These are phyloP conservation scores for Galerina marginata DNA, from an alignment of 768 basidiomycete genomes.

Conservation along the genomic window DNA sequence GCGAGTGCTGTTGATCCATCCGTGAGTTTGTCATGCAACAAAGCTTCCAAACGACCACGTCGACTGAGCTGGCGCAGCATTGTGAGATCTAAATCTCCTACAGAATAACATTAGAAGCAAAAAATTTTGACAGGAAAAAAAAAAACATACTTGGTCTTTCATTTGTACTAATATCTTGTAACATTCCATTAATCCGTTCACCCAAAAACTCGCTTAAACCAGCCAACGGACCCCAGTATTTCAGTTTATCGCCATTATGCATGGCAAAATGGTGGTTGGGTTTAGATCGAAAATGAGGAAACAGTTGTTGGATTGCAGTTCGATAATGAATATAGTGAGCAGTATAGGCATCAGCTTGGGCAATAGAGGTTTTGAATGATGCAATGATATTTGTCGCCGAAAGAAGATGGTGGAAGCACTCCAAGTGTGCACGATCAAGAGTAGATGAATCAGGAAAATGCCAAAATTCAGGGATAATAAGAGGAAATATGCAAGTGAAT, in stretches of 20 bases:
- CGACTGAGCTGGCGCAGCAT: background rate
- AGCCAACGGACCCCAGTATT: conserved; percentile 36
- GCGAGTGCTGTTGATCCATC: background rate
- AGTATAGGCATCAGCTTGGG: conserved; percentile 26
- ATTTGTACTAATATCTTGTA: conserved; percentile 32
- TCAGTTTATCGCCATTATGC: conserved; percentile 33
- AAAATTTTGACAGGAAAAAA: no score
- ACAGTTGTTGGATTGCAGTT: conserved; percentile 23
- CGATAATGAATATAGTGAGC: conserved; percentile 28
- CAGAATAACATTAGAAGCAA: background rate
- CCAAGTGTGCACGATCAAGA: conserved; percentile 8
- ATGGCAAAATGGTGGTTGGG: conserved; percentile 41
- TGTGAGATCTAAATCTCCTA: conserved; percentile 7
- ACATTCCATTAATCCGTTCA: conserved; percentile 35
- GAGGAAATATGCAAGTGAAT: conserved; percentile 32
- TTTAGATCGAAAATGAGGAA: conserved; percentile 23
- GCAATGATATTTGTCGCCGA: conserved; percentile 31
- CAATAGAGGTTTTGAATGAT: conserved; percentile 27
- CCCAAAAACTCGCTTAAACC: conserved; percentile 36
- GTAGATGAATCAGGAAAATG: background rate
- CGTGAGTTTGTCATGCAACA: background rate
- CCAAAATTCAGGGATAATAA: conserved; percentile 37
- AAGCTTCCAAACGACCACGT: background rate
- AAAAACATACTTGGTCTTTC: conserved; percentile 16
- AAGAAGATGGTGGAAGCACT: conserved; percentile 31